A percentile compares a stretch with the other conserved stretches of the same genome.
These are phyloP conservation scores for Solanum chmielewskii DNA, from an alignment of 257 asterid genomes.

Conservation along the genomic window DNA sequence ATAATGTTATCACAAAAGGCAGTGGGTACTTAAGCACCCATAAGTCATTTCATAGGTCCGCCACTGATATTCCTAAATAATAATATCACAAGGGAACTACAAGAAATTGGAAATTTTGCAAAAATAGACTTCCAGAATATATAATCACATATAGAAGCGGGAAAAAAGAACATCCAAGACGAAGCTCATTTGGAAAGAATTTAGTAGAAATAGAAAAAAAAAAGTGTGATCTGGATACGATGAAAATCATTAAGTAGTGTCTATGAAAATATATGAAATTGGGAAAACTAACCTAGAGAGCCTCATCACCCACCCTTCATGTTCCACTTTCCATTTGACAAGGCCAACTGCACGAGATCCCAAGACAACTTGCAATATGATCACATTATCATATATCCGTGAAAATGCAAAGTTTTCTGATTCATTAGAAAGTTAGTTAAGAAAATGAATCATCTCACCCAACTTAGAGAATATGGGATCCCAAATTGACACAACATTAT, in stretches of 20 bases:
- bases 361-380: slow-evolving; percentile 70
- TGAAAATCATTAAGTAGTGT: neutral
- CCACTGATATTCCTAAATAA: too few species aligned
- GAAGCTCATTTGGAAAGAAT: neutral
- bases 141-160: neutral
- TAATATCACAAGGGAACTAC: neutral
- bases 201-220: neutral
- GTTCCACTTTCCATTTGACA: slow-evolving; percentile 85
- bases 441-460: slow-evolving; percentile 38
- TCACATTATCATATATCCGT: slow-evolving; percentile 23
- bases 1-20: too few species aligned
- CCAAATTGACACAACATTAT: slow-evolving; percentile 67
- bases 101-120: neutral
- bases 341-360: slow-evolving; percentile 40
- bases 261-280: neutral
- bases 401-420: neutral
- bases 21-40: too few species aligned
- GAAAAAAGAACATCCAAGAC: neutral
- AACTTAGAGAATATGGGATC: slow-evolving; percentile 57
- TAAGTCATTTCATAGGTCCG: too few species aligned
- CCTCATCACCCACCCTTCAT: slow-evolving; percentile 89
- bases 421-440: neutral
- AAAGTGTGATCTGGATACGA: neutral
- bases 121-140: neutral
- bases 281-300: slow-evolving; percentile 63